phyloP scores from a whole-genome alignment of 1,284 basidiomycete genomes.

The Laetiporus sulphureus region DNA sequence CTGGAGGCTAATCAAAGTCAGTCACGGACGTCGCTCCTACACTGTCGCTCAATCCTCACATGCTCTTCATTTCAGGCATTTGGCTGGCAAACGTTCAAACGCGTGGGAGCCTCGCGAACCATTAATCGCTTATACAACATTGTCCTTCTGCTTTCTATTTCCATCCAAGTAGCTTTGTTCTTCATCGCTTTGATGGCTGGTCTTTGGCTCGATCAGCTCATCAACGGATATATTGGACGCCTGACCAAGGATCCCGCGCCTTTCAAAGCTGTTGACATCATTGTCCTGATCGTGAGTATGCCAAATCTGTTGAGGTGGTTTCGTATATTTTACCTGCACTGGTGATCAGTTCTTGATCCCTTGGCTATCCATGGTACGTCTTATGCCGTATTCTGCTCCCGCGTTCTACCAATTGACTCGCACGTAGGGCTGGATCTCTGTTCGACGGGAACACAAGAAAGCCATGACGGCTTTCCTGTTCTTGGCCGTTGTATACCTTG shows the following conservation, averaged over 20 bases:
- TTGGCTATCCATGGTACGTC: conserved; percentile 55
- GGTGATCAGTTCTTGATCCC: conserved; percentile 49
- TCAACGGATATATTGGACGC: conserved; percentile 54
- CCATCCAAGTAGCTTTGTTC: conserved; percentile 69
- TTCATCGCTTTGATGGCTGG: conserved; percentile 66
- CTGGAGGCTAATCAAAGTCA: conserved; percentile 69
- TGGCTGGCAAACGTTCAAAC: conserved; percentile 82
- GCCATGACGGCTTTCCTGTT: conserved; percentile 58
- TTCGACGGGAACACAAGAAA: conserved; percentile 55
- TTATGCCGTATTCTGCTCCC: background rate
- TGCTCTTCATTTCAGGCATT: conserved; percentile 41
- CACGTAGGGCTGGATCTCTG: conserved; percentile 63
- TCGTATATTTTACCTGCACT: conserved; percentile 7
- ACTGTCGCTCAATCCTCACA: too few species aligned
- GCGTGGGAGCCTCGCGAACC: conserved; percentile 67
- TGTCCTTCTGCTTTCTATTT: conserved; percentile 63
- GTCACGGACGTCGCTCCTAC: too few species aligned
- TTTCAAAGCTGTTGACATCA: conserved; percentile 51
- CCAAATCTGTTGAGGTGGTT: background rate
- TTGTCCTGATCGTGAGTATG: conserved; percentile 50
- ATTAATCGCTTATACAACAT: conserved; percentile 72
- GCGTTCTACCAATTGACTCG: conserved; percentile 1
- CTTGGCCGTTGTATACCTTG: conserved; percentile 52
- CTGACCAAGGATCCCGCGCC: conserved; percentile 36
- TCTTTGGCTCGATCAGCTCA: conserved; percentile 73